Conservation (phyloP, 805 yeast genomes). For the Schizosaccharomyces octosporus region DNA sequence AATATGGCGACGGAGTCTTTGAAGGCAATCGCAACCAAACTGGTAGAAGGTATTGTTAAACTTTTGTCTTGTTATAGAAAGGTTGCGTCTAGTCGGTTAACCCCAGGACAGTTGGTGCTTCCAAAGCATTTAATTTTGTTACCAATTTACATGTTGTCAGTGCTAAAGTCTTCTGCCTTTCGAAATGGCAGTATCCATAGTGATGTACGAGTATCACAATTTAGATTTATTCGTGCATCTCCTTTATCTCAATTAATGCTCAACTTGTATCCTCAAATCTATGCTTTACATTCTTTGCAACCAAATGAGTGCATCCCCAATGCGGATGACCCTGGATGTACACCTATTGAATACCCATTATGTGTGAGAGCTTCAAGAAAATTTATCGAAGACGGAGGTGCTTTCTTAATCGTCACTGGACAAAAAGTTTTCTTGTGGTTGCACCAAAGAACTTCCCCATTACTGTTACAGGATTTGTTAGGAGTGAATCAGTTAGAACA, state of each 20-base stretch:
- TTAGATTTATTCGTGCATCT: constrained; percentile 26
- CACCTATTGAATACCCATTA: constrained; percentile 23
- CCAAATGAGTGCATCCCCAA: constrained; percentile 30
- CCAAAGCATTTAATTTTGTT: constrained; percentile 61
- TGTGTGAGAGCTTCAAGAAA: constrained; percentile 22
- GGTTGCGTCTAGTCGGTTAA: constrained; percentile 16
- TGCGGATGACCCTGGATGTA: constrained; percentile 9
- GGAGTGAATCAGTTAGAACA: constrained; percentile 28
- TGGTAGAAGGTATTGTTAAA: constrained; percentile 28
- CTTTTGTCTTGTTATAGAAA: constrained; percentile 36
- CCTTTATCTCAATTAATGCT: constrained; percentile 33
- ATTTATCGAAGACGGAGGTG: constrained; percentile 37
- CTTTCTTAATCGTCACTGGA: constrained; percentile 56
- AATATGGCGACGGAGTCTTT: constrained; percentile 11
- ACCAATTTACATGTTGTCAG: constrained; percentile 39
- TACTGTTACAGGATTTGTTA: constrained; percentile 48
- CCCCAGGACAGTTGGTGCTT: constrained; percentile 43
- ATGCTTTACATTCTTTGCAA: constrained; percentile 41
- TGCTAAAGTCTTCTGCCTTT: constrained; percentile 44
- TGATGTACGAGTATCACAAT: constrained; percentile 39
- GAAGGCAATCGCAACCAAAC: constrained; percentile 25
- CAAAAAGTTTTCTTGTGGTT: constrained; percentile 33
- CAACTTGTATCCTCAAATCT: constrained; percentile 57
- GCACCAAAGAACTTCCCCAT: constrained; percentile 40
- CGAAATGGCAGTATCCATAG: constrained; percentile 26